Base-by-base conservation (phyloP, 495 filamentous ascomycete species). In the Penicillium herquei region DNA sequence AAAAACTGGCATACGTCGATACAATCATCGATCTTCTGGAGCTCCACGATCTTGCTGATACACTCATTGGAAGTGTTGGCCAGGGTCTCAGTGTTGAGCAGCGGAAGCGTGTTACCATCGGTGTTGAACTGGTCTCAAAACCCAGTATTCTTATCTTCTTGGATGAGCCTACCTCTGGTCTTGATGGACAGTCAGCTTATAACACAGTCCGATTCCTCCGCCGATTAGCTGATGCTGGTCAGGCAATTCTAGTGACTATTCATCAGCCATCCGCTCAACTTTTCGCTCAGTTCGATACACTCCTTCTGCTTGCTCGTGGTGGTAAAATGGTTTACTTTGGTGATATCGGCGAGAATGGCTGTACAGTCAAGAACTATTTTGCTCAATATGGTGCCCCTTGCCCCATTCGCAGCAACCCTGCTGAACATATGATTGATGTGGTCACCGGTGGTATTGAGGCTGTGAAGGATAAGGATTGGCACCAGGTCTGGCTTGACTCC, bases 381-480 rank as follows among this genome's bases (percentile, higher is more conserved):
- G 85, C 86, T 62, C 77, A 81, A 51, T 84, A 92, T 62, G 85
- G 89, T 26, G 89, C 86, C 4, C 72, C 80, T n/a, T 96, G 91
- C 69, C 88, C 89, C 2, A 55, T 72, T 2, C 82, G 86, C 10
- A 85, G 87, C 16, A 97, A 81, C 52, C 90, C 91, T 31, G 92
- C 92, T 14, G 92, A 97, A 67, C 91, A 88, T 84, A 96, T 97
- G 88, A 79, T 97, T 35, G 90, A 95, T 59, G 87, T 89, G 50
- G 92, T 92, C 48, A 65, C 71, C 3, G 69, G 72, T 26, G 51
- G 62, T 34, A 48, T 62, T 65, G 35, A 69, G 56, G 50, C 30
- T 8, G 60, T 63, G 12, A 72, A 74, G 35, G 68, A 63, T 35
- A 67, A 78, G 32, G 77, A 87, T 61, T 89, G 86, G 86, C 75